Conservation (phyloP, 345 rosid species). For the Anacardium occidentale region DNA sequence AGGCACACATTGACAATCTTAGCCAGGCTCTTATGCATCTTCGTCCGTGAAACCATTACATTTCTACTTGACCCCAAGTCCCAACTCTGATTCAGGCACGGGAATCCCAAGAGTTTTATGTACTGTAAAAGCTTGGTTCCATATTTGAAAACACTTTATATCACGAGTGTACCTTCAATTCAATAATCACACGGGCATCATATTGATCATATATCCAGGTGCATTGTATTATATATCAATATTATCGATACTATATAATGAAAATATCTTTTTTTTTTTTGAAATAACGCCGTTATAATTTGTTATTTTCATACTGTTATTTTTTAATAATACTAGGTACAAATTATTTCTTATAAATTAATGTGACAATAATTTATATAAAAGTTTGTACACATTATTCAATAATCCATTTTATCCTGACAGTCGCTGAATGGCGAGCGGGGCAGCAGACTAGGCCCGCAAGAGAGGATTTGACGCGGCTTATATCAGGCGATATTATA, state of each 20-base stretch:
- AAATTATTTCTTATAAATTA: too few relatives aligned
- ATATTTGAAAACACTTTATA: neutral
- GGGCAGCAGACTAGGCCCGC: too few relatives aligned
- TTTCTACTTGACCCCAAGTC: neutral
- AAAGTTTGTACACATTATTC: too few relatives aligned
- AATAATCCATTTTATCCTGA: neutral
- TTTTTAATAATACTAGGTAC: too few relatives aligned
- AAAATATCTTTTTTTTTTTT: too few relatives aligned
- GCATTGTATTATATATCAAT: too few relatives aligned
- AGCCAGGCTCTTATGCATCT: neutral
- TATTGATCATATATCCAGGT: neutral
- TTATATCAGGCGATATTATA: neutral
- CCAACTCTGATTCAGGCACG: neutral
- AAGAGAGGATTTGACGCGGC: neutral
- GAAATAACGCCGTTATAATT: too few relatives aligned
- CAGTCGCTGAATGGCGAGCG: neutral
- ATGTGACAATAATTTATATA: too few relatives aligned
- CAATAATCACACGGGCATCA: slow-evolving; percentile 1
- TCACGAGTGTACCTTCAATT: neutral
- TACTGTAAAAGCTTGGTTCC: neutral
- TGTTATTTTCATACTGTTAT: too few relatives aligned
- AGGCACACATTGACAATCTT: neutral
- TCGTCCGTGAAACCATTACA: slow-evolving; percentile 1
- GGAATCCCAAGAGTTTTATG: neutral
- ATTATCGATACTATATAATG: too few relatives aligned